These are phyloP conservation scores for Neofusicoccum umdonicola DNA, from an alignment of 2,329 filamentous ascomycete species.

Conservation along the genomic window DNA sequence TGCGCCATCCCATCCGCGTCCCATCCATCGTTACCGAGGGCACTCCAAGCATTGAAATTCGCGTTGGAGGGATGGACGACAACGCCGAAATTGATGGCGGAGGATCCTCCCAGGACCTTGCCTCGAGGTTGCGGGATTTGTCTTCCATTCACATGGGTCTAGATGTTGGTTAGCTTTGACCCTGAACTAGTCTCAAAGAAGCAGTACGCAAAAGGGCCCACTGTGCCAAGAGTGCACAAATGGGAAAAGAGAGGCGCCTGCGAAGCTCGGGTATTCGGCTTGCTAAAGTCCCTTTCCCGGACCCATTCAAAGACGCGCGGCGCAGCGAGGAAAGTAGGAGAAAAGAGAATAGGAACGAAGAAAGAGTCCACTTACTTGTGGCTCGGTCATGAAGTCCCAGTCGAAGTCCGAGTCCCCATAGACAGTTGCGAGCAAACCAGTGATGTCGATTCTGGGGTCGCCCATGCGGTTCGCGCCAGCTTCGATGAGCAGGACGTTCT, in stretches of 20 bases:
- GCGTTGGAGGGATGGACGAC: constrained; percentile 1
- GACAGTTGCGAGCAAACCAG: constrained; percentile 24
- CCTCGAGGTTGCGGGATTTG: constrained; percentile 9
- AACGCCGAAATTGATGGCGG: constrained; percentile 31
- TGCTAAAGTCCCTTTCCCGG: no score
- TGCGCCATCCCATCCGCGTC: constrained; percentile 13
- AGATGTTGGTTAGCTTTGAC: background rate
- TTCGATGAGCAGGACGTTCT: constrained; percentile 22
- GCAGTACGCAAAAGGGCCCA: background rate
- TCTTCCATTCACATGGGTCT: constrained; percentile 11
- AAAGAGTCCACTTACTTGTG: constrained; percentile 25
- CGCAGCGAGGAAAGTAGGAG: no score
- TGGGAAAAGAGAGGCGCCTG: no score
- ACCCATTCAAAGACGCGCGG: no score
- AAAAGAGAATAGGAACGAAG: background rate
- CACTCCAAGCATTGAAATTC: constrained; percentile 9
- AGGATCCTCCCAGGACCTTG: constrained; percentile 23
- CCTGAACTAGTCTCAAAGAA: background rate
- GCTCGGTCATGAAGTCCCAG: constrained; percentile 31
- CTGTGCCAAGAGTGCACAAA: background rate
- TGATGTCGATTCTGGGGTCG: constrained; percentile 29
- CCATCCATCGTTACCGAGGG: constrained; percentile 32
- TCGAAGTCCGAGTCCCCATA: constrained; percentile 32
- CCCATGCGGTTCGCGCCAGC: constrained; percentile 26
- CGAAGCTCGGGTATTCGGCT: no score